Base-by-base conservation (phyloP, 2,329 filamentous ascomycete species). In the Monascus ruber region DNA sequence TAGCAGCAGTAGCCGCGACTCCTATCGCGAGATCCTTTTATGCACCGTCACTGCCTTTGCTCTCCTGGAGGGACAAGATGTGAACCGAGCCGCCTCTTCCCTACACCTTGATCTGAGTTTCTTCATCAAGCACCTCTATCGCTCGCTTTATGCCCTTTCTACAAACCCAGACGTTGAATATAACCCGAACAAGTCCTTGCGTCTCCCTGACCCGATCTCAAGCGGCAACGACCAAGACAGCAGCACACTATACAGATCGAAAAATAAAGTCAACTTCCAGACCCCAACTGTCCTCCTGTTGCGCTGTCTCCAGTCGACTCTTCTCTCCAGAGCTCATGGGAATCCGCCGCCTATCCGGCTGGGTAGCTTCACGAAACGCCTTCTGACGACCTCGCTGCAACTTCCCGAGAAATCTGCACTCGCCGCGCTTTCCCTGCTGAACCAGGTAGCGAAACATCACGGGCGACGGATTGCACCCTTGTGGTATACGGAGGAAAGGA, bases 41-140 rank as follows among this genome's bases (percentile, higher is more conserved):
- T 95, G 89, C 68, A 93, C 88, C 42, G 87, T 93, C 53, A 98
- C 91, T 1, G 91, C 93, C 25, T 96, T 94, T 56, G 87, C 89
- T n/a, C 79, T 98, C 5, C 79, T 98, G 31, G 85, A 91, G 47
- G 89, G 91, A 36, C 91, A 98, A 66, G 89, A 95, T 54, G 86
- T 81, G 10, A 81, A 84, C 65, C 89, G 87, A 64, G 83, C 86
- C 36, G 83, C 86, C 41, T 76, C 80, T 33, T 73, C 81, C 34
- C 74, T 96, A 4, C 84, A 88, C 54, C 79, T 98, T 36, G 93
- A 98, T 60, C 77, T 98, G 31, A 86, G 83, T 52, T 95, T 88
- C 72, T 98, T 98, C 73, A 88, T 86, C 52, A 85, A 83, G 9
- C 85, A 95, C 62, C 83, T 98, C 42, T 98, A 94, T 72, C 81